Percentiles rank a stretch among this genome's conserved stretches.
Conservation (phyloP, 306 rosid genomes). For the Rosa rugosa region DNA sequence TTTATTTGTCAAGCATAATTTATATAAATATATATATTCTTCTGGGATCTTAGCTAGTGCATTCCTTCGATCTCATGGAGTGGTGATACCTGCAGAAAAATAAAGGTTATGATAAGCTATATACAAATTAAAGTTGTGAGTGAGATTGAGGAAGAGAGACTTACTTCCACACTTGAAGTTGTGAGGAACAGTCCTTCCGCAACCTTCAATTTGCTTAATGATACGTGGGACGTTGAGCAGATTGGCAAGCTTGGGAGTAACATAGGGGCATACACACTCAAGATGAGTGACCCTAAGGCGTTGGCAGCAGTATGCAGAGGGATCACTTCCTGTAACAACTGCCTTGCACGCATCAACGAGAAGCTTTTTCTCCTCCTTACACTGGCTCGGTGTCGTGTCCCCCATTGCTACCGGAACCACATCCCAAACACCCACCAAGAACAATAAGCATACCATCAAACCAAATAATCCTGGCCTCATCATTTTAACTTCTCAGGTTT, state of each 20-base stretch:
- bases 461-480: no score
- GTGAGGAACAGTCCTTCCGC: slow-evolving; percentile 25
- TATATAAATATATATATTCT: no score
- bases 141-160: not conserved
- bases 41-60: no score
- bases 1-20: no score
- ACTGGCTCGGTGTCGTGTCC: slow-evolving; percentile 2
- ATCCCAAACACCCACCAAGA: not conserved
- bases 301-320: slow-evolving; percentile 15
- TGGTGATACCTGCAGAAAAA: not conserved
- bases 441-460: no score
- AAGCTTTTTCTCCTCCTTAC: not conserved
- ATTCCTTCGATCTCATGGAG: no score
- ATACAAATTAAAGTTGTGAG: not conserved
- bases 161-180: slow-evolving; percentile 33
- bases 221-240: not conserved
- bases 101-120: not conserved
- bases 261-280: slow-evolving; percentile 26
- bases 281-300: not conserved
- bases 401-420: not conserved
- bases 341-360: not conserved
- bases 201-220: slow-evolving; percentile 15
- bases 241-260: slow-evolving; percentile 23
- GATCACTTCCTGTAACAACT: not conserved
- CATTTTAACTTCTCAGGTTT: no score